Percentiles rank a stretch among this genome's conserved stretches.
phyloP scores from a whole-genome alignment of 306 rosid genomes.

The Comarum palustre region DNA sequence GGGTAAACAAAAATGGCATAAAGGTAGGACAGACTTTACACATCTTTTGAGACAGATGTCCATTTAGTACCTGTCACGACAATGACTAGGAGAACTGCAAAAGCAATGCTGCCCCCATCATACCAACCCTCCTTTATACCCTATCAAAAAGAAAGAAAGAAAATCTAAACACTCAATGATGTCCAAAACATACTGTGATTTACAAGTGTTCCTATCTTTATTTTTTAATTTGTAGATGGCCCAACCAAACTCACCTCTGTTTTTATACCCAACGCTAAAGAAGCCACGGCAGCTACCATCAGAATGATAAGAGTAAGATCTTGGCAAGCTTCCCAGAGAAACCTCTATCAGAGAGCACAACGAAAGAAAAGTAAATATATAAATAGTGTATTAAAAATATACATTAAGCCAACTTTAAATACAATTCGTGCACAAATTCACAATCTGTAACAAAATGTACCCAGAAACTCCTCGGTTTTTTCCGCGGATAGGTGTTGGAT shows the following conservation, averaged over 20 bases:
- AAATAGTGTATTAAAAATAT: neutral
- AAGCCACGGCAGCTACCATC: constrained; percentile 93
- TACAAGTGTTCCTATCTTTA: neutral
- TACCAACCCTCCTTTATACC: constrained; percentile 98
- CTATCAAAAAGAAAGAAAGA: constrained; percentile 38
- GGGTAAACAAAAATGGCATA: neutral
- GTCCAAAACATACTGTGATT: constrained; percentile 8
- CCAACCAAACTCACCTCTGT: constrained; percentile 63
- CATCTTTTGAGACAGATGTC: neutral
- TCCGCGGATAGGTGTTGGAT: constrained; percentile 77
- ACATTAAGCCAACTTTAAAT: neutral
- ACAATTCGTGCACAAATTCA: constrained; percentile 14
- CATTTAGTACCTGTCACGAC: constrained; percentile 70
- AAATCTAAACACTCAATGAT: constrained; percentile 7
- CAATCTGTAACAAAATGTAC: constrained; percentile 33
- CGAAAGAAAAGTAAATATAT: neutral
- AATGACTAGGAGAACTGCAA: constrained; percentile 92
- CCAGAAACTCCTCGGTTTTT: constrained; percentile 80
- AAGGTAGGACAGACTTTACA: neutral
- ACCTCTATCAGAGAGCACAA: constrained; percentile 54
- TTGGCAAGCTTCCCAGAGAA: constrained; percentile 99
- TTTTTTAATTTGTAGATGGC: neutral
- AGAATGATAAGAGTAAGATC: constrained; percentile 92
- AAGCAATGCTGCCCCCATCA: constrained; percentile 98
- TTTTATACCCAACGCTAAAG: constrained; percentile 91